These are phyloP conservation scores for Babesia bovis DNA, from an alignment of 169 alveolate species.

Conservation along the genomic window DNA sequence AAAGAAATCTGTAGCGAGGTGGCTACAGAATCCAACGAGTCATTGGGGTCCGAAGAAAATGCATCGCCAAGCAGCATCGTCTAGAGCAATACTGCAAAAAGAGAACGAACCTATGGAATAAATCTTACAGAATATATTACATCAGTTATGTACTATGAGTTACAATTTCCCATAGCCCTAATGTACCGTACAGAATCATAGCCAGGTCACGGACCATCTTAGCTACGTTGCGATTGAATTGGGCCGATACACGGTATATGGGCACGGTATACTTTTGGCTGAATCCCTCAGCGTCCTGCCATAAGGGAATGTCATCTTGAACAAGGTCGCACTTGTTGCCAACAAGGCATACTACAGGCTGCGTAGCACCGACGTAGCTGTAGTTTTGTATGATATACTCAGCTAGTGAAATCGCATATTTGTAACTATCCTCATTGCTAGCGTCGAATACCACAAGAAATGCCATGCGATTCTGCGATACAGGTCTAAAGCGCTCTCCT, in stretches of 20 bases:
- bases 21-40: slow-evolving; percentile 62
- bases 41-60: slow-evolving; percentile 70
- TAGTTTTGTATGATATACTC: slow-evolving; percentile 28
- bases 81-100: slow-evolving; percentile 1
- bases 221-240: slow-evolving; percentile 14
- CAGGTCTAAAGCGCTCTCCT: slow-evolving; percentile 38
- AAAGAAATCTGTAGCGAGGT: slow-evolving; percentile 43
- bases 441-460: slow-evolving; percentile 62
- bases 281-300: slow-evolving; percentile 52
- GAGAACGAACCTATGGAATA: too few species aligned
- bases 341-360: slow-evolving; percentile 62
- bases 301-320: slow-evolving; percentile 29
- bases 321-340: slow-evolving; percentile 61
- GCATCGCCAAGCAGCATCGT: slow-evolving; percentile 54
- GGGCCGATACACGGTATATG: slow-evolving; percentile 45
- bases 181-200: slow-evolving; percentile 51
- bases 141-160: slow-evolving; percentile 3
- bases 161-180: slow-evolving; percentile 65
- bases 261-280: slow-evolving; percentile 54
- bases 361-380: slow-evolving; percentile 19
- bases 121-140: not conserved
- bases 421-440: slow-evolving; percentile 39
- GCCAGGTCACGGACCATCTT: slow-evolving; percentile 61
- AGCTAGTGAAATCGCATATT: slow-evolving; percentile 27
- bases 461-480: slow-evolving; percentile 62